phyloP scores from a whole-genome alignment of 2,329 filamentous ascomycete genomes.

The Aschersonia sp. region DNA sequence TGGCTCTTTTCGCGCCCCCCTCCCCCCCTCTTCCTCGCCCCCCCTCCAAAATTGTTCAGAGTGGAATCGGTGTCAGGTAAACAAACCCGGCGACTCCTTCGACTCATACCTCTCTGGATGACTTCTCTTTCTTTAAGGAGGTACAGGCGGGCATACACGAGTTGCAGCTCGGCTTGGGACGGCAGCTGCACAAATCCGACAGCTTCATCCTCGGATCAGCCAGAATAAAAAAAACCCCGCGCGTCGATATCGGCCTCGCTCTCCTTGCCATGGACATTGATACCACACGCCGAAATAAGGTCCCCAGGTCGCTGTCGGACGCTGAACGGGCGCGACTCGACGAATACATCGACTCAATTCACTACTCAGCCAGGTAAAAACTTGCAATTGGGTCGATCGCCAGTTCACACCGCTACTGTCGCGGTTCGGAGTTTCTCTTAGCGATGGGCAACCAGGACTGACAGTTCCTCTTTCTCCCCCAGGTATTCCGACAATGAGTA shows the following conservation, averaged over 20 bases:
- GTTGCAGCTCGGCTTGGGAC: not conserved
- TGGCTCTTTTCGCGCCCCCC: slow-evolving; percentile 1
- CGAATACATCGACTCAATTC: slow-evolving; percentile 84
- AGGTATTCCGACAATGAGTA: slow-evolving; percentile 89
- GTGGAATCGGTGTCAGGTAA: not conserved
- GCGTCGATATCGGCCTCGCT: not conserved
- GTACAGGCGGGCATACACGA: not conserved
- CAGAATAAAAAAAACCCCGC: not conserved
- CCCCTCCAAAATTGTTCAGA: too few species aligned
- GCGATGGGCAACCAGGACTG: not conserved
- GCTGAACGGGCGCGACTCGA: slow-evolving; percentile 71
- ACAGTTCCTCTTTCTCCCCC: slow-evolving; percentile 2
- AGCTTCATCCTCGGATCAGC: not conserved
- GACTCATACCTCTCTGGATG: not conserved
- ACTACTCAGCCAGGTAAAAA: slow-evolving; percentile 76
- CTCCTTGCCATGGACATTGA: slow-evolving; percentile 45
- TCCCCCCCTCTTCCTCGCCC: not conserved
- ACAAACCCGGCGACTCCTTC: not conserved
- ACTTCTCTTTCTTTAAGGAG: not conserved
- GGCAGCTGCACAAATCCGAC: not conserved
- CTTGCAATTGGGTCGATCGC: not conserved
- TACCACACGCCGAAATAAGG: slow-evolving; percentile 70
- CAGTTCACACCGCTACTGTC: not conserved
- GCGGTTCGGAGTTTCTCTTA: not conserved
- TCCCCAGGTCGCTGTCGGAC: slow-evolving; percentile 66